Base-by-base conservation (phyloP, 495 filamentous ascomycete species). In the Aspergillus taichungensis region DNA sequence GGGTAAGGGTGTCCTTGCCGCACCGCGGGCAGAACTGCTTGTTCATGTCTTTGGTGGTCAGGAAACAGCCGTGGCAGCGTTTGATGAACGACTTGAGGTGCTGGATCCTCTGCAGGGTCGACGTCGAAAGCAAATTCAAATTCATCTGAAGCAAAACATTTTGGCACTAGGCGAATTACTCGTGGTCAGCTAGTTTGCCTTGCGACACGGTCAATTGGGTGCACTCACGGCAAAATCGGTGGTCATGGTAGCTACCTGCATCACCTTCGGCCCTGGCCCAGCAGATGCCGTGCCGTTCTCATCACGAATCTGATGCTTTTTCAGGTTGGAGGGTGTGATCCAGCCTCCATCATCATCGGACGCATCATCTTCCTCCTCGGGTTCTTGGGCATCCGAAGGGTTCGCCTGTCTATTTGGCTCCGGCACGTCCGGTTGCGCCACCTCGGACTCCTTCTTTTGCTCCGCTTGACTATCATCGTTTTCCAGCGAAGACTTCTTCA, bases 11-110 rank as follows among this genome's bases (percentile, higher is more conserved):
- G 7, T 87, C 74, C 41, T 89, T 85, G 6, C 92, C 92, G 60
- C 92, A 98, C 5, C 83, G 78, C 9, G 87, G 82, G 61, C 92
- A 98, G 74, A 98, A 98, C 58, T 96, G 88, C 70, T 89, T 87
- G 47, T 63, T 69, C 78, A 85, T 90, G 51, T 94, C 82, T 56
- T 87, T 88, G 52, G 83, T 86, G 11, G 86, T 80, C 37, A 79
- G 68, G 72, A 95, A 97, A 69, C 92, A 99, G 42, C 80, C 91
- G 64, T 99, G 90, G 69, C 92, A 99, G 35, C 92, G 83, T 42
- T 95, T 74, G 14, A 96, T 79, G 73, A 85, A 94, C 6, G 85
- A 88, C 55, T 85, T 87, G 18, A 96, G 75, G 42, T 82, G 81
- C 30, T 75, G 77, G 52, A 99, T 82, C 43, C 87, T 80, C 41